Conservation (phyloP, 163 green algal species). For the Scenedesmus sp. region DNA sequence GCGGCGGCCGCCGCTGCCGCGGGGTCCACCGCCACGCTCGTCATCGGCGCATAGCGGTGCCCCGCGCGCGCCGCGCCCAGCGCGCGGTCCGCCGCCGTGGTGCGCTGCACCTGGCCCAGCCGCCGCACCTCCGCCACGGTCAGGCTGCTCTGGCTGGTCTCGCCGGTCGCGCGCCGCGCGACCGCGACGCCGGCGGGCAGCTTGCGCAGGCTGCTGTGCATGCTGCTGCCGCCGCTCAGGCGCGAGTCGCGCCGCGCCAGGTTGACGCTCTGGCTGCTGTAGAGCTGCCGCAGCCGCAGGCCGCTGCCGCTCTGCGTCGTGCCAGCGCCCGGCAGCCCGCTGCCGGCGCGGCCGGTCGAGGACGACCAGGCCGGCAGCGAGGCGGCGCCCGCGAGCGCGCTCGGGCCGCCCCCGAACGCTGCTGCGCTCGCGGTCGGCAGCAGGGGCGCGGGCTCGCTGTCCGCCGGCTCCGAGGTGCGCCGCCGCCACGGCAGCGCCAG, state of each 20-base stretch:
- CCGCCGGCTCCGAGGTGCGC: too few species aligned
- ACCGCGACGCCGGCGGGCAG: not conserved
- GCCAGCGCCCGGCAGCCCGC: too few species aligned
- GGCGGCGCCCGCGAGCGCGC: too few species aligned
- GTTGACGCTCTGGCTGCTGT: not conserved
- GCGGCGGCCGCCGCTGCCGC: not conserved
- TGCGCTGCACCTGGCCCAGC: conserved; percentile 20
- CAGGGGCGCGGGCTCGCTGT: not conserved
- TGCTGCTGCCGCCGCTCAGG: not conserved
- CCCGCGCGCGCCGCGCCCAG: conserved; percentile 13
- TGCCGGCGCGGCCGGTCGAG: too few species aligned
- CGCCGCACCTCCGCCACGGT: not conserved
- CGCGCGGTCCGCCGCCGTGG: conserved; percentile 28
- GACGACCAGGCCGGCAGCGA: too few species aligned
- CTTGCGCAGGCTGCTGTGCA: not conserved
- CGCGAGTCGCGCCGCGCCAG: not conserved
- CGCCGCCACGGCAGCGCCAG: conserved; percentile 20
- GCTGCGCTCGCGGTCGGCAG: not conserved
- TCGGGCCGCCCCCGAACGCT: too few species aligned
- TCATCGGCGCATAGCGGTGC: conserved; percentile 6
- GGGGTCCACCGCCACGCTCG: not conserved
- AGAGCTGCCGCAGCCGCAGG: too few species aligned
- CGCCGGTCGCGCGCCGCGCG: too few species aligned
- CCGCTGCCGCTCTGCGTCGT: too few species aligned
- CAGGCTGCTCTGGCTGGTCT: too few species aligned